Base-by-base conservation (phyloP, 352 stramenopile genomes). In the Phytophthora macrochlamydospora region DNA sequence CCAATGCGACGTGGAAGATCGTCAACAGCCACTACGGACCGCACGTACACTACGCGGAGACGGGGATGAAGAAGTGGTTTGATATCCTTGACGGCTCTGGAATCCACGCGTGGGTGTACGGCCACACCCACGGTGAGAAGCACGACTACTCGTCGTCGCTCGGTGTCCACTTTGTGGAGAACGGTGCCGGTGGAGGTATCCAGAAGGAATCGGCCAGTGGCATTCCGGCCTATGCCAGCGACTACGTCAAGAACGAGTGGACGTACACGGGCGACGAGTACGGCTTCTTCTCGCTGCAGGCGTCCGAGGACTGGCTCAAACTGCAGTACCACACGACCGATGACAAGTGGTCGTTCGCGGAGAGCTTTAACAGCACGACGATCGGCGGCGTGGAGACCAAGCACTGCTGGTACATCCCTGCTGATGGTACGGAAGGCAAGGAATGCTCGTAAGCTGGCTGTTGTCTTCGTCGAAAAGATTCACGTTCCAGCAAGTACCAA, bases 351-450 rank as follows among this genome's bases (percentile, higher is more conserved):
- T 49, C 62, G 12, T 87, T 87, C 40, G 65, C 69, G 9, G 76
- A 76, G 9, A 77, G 62, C 13, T 59, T 90, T 28, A 57, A 56
- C 8, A 58, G 63, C 1, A 78, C 79, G 37, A 76, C 59, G 9
- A 61, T 74, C 0, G 78, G 78, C 18, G 78, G 80, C 14, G 69
- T 89, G 18, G 68, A 62, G n/a, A 78, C 78, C 31, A 79, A 83
- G 55, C 81, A 92, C 65, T 90, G 81, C 67, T 92, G 79, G 79
- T 89, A 79, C 66, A 79, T 92, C 38, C 85, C 82, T 2, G 65
- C 55, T n/a, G 57, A 82, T 31, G 79, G 79, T n/a, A 43, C 50
- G 0, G 65, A 76, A 66, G 63, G 68, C 18, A 6, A 69, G 49
- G 68, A 71, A 52, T 75, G 53, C 52, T 49, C 9, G 14, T 49